phyloP scores from a whole-genome alignment of 2,329 filamentous ascomycete genomes.

The Colletotrichum sp. region DNA sequence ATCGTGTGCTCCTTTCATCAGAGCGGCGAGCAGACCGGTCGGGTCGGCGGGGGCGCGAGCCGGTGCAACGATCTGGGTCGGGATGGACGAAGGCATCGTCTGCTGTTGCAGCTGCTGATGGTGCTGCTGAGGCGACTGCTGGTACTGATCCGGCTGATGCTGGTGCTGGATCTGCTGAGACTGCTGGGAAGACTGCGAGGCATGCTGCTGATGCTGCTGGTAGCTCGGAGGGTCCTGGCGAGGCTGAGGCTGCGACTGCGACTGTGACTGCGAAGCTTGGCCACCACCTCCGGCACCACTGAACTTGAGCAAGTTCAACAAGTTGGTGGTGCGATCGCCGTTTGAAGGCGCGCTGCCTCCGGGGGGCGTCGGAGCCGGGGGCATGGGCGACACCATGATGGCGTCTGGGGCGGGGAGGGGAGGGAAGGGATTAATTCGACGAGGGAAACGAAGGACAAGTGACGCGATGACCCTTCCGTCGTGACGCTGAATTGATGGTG shows the following conservation, averaged over 20 bases:
- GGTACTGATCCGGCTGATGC: constrained; percentile 13
- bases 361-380: constrained; percentile 56
- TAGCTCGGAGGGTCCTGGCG: constrained; percentile 11
- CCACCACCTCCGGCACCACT: constrained; percentile 42
- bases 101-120: constrained; percentile 27
- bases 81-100: constrained; percentile 33
- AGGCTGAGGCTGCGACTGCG: not conserved
- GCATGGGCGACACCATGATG: constrained; percentile 43
- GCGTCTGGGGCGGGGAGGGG: not conserved
- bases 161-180: constrained; percentile 10
- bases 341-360: constrained; percentile 39
- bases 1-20: constrained; percentile 63
- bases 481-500: not conserved
- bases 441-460: constrained; percentile 17
- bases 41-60: constrained; percentile 62
- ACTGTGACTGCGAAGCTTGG: constrained; percentile 13
- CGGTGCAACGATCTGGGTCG: constrained; percentile 58
- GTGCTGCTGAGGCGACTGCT: constrained; percentile 21
- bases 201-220: constrained; percentile 35
- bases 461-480: constrained; percentile 19
- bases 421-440: not conserved
- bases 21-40: constrained; percentile 61
- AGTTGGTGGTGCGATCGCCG: constrained; percentile 56
- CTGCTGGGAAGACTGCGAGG: constrained; percentile 23
- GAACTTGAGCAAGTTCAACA: constrained; percentile 68